A percentile compares a stretch with the other conserved stretches of the same genome.
Evolutionary conservation across 139 green algal species (phyloP).

Genomic region (Zygnema circumcarinatum): DNA sequence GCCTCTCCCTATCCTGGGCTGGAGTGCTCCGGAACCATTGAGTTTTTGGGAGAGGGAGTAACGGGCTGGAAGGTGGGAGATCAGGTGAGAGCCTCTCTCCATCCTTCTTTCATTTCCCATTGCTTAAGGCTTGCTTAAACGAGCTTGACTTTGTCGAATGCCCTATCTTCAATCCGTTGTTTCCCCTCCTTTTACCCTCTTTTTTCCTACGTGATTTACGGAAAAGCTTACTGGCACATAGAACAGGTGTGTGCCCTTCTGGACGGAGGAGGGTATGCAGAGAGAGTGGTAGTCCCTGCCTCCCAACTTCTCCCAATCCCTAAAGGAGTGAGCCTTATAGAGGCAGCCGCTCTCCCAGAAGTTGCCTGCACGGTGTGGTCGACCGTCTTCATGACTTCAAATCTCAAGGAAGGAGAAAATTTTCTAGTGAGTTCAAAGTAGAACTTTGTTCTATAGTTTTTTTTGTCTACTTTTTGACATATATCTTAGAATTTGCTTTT

Average conservation of each 20-base stretch:
- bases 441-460: conserved; percentile 30
- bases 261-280: conserved; percentile 37
- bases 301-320: conserved; percentile 30
- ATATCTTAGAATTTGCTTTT: background rate
- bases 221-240: too few relatives aligned
- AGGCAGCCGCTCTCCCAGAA: conserved; percentile 30
- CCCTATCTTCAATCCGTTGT: too few relatives aligned
- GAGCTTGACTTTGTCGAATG: background rate
- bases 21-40: conserved; percentile 26
- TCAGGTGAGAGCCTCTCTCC: background rate
- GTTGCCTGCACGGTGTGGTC: conserved; percentile 49
- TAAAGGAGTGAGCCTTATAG: conserved; percentile 29
- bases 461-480: conserved; percentile 23
- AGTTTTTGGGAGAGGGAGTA: conserved; percentile 26
- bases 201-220: background rate
- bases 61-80: conserved; percentile 39
- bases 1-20: conserved; percentile 24
- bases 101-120: background rate
- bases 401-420: conserved; percentile 30
- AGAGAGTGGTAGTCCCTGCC: conserved; percentile 24
- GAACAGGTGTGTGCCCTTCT: conserved; percentile 39
- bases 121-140: background rate
- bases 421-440: conserved; percentile 20
- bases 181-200: background rate
- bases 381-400: conserved; percentile 26